Base-by-base conservation (phyloP, 2,329 filamentous ascomycete species). In the Phoma sp. region DNA sequence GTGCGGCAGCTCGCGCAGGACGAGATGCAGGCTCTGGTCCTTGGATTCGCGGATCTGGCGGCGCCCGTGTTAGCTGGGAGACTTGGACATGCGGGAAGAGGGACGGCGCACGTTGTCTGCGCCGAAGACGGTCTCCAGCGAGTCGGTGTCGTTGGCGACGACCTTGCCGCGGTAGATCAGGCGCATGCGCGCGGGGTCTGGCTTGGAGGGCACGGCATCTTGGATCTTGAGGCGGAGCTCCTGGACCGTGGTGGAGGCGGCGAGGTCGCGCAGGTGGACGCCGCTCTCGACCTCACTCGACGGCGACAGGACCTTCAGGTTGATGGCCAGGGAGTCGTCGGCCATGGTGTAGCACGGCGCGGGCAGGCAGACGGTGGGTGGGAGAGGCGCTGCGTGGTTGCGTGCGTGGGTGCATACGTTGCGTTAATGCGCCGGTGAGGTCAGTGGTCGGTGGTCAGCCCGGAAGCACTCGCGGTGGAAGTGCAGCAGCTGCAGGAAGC, bases 161-260 rank as follows among this genome's bases (percentile, higher is more conserved):
- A 81, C 78, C 51, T 81, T 77, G 19, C 85, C 85, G 44, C 79
- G 75, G 62, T 85, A 86, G 19, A 88, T 85, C 54, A 88, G 69
- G 38, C 84, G 78, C 73, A 87, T 85, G 38, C 76, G 72, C 37
- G 75, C 74, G 5, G 68, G 61, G 6, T 64, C 58, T 6, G 75
- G 75, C 41, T 64, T 65, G 2, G 69, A 70, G 35, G 81, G 76
- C n/a, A 86, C 69, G 9, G 76, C 71, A 54, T 80, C 66, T 41
- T 80, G 76, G 51, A 88, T 82, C 49, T 75, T 78, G 38, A 76
- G 65, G 60, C 84, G 84, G n/a, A 88, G 73, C 44, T 80, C 75
- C 19, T 72, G 77, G 43, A 88, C 70, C 2, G 81, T 86, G 2
- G 70, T 76, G 3, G 68, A 55, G 8, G 72, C 60, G 59, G 74